Evolutionary conservation across 805 yeast species (phyloP), one percentile per base, ranked within the genome.

Genomic region (Spathaspora boniae): DNA sequence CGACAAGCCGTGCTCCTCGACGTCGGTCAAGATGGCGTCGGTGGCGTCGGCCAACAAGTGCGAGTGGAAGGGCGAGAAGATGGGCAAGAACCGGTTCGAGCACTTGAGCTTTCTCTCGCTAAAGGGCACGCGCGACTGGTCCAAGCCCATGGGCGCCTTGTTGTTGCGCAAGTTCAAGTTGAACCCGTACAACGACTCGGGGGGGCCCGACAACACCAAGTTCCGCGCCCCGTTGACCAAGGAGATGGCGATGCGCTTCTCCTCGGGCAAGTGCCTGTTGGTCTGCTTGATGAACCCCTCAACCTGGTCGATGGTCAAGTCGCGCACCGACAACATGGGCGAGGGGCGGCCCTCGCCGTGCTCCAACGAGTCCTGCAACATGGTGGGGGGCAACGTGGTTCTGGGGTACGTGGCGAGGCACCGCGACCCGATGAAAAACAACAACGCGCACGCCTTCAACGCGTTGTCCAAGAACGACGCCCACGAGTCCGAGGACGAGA

Each of bases 21-120:
- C 70, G 56, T 91, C 98, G 25, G 71, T 69, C 43, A 74, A 60
- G 46, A 93, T 82, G 42, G 70, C 59, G 22, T 70, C 74, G 45
- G 79, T 79, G 22, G 97, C 95, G 35, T 78, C 78, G 38, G 72
- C 71, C 48, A 93, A 75, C 50, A 91, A 72, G 47, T 82, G 89
- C 33, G 95, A 86, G 68, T 93, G 99, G 85, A 93, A 93, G 15
- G 99, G 99, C 33, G 96, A 86, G 41, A 89, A 78, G 50, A 93
- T 88, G 51, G 96, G 96, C 67, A 93, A 74, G 71, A 93, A 93
- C 59, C 97, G 77, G 70, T 86, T 87, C 42, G 95, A 80, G 62
- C 93, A 86, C 60, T 85, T 86, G 63, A 91, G 77, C 66, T 93
- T 93, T 71, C 99, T 81, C 74, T 93, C 91, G 50, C 91, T 80